Evolutionary conservation across 2,329 filamentous ascomycete species (phyloP).

Genomic region (Aspergillus fischeri): DNA sequence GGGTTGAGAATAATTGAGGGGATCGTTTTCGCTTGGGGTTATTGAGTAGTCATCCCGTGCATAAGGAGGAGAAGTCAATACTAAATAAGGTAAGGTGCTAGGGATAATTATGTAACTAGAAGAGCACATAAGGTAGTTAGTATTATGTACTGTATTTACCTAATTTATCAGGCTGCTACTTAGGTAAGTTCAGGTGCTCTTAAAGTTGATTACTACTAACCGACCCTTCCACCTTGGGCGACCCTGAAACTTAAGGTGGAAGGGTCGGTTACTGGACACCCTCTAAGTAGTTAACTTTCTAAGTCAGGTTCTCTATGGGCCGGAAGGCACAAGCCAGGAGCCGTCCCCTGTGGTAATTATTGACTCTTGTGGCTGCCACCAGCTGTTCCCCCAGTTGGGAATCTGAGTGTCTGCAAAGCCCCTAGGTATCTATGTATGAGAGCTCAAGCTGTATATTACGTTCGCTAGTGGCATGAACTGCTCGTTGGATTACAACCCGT

Average conservation of each 20-base stretch:
- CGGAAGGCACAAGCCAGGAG: too few relatives aligned
- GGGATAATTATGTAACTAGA: neutral
- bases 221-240: too few relatives aligned
- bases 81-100: neutral
- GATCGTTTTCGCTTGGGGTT: neutral
- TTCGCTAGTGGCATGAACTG: neutral
- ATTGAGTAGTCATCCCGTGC: neutral
- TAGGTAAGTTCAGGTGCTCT: too few relatives aligned
- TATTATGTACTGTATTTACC: too few relatives aligned
- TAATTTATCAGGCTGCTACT: neutral
- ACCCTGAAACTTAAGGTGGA: too few relatives aligned
- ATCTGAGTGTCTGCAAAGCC: neutral
- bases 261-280: too few relatives aligned
- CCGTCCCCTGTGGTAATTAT: neutral
- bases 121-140: neutral
- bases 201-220: too few relatives aligned
- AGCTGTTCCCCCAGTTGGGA: neutral
- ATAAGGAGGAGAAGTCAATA: neutral
- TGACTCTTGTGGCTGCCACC: neutral
- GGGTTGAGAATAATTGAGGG: neutral
- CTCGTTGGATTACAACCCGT: neutral
- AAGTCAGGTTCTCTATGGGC: too few relatives aligned
- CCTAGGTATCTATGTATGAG: too few relatives aligned
- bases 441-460: too few relatives aligned
- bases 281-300: neutral